Base-by-base conservation (phyloP, 352 stramenopile species). In the Phytophthora lateralis region DNA sequence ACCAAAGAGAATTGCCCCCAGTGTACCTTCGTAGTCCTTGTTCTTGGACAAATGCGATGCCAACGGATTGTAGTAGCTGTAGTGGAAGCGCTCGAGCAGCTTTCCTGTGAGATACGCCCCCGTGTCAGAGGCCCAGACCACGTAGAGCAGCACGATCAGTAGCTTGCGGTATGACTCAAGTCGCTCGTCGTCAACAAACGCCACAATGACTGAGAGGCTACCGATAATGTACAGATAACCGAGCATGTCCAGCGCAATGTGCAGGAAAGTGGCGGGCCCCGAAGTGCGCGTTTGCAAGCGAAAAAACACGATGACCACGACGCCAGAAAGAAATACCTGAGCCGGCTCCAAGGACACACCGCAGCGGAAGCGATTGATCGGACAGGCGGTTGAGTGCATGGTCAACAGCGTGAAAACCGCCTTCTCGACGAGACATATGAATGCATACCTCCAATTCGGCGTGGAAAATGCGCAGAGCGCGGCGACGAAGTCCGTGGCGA, bases 21-120 rank as follows among this genome's bases (percentile, higher is more conserved):
- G 61, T 18, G 96, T 91, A 49, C 96, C 96, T 79, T 99, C 96
- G 18, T 98, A 90, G 45, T 97, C 97, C 66, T 99, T 99, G 77
- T 98, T 98, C 32, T 96, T 96, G 43, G 89, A 98, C 27, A 97
- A 63, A 35, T 93, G 90, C 0, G 90, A 82, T 9, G 94, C 95
- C 11, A 96, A 81, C 4, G 80, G 79, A 48, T 95, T 90, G 30
- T 98, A 87, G 15, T 76, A 73, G 20, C 78, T 77, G 35, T 98
- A 85, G 41, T 97, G 86, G 10, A 93, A 88, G n/a, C 82, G 78
- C 39, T 91, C 88, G 52, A 97, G 92, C 30, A 89, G 63, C 30
- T 97, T 90, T 24, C 96, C 96, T 4, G 86, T 89, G 51, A 98
- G 87, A 74, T 98, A 99, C 8, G 95, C 96, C 39, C 93, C 93